These are phyloP conservation scores for Tuber melanosporum DNA, from an alignment of 495 filamentous ascomycete species.

Conservation along the genomic window DNA sequence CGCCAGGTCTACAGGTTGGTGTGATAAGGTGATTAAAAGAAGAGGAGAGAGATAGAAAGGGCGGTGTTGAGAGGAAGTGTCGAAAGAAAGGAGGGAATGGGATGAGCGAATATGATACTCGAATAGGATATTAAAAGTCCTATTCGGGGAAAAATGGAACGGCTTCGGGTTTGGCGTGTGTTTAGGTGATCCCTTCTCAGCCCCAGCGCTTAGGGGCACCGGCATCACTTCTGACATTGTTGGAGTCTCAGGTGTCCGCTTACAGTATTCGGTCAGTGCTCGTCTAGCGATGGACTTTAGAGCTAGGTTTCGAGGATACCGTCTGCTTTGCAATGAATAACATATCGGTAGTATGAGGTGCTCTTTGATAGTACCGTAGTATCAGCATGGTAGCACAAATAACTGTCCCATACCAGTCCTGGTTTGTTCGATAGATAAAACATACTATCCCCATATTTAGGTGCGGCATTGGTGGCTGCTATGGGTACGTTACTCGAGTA, in stretches of 20 bases:
- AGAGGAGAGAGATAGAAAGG: slow-evolving; percentile 16
- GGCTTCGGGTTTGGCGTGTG: neutral
- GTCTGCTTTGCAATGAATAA: neutral
- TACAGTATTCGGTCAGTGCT: neutral
- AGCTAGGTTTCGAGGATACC: neutral
- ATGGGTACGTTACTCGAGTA: neutral
- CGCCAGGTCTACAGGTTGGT: slow-evolving; percentile 29
- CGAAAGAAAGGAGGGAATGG: slow-evolving; percentile 11
- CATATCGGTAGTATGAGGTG: neutral
- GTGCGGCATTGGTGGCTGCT: neutral
- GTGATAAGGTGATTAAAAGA: slow-evolving; percentile 20
- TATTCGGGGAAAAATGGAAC: neutral
- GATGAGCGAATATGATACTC: slow-evolving; percentile 8
- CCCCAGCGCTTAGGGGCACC: neutral
- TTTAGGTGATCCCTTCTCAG: neutral
- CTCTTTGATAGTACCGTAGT: neutral
- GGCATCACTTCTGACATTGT: neutral
- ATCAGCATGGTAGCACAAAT: too few species aligned
- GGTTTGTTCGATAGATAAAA: neutral
- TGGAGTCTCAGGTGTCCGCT: neutral
- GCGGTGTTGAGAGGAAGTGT: slow-evolving; percentile 9
- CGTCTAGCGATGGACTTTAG: neutral
- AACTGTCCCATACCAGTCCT: neutral
- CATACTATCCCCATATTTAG: neutral
- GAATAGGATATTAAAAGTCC: slow-evolving; percentile 19